These are phyloP conservation scores for Capsicum baccatum DNA, from an alignment of 257 asterid genomes.

Conservation along the genomic window DNA sequence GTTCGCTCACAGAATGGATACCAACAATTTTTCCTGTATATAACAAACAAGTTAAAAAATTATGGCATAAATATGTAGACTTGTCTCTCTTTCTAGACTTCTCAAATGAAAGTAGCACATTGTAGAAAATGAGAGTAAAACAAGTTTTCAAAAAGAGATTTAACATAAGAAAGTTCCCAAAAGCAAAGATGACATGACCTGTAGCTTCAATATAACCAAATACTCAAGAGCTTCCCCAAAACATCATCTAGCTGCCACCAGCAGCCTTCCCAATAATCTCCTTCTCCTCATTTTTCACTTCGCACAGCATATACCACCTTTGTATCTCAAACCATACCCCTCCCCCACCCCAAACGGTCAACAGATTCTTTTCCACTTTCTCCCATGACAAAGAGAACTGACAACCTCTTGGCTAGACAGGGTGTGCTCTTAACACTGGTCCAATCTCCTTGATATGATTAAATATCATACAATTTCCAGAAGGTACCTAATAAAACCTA, in stretches of 20 bases:
- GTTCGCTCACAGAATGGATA: conserved; percentile 55
- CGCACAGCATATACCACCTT: neutral
- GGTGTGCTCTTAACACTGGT: neutral
- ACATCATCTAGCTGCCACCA: neutral
- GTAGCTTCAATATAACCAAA: conserved; percentile 15
- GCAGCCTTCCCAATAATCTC: neutral
- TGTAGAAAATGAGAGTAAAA: neutral
- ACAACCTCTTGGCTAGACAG: neutral
- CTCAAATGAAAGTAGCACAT: neutral
- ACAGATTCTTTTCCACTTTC: neutral
- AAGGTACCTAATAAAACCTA: too few species aligned
- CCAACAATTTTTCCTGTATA: conserved; percentile 62
- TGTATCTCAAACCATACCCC: neutral
- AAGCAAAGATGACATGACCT: neutral
- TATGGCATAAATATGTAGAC: neutral
- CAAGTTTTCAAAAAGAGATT: neutral
- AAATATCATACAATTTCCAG: neutral
- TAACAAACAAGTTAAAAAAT: neutral
- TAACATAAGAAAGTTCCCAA: neutral
- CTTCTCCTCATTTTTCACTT: neutral
- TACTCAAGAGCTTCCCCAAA: neutral
- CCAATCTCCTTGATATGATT: neutral
- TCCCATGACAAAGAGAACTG: conserved; percentile 7
- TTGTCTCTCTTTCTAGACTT: neutral
- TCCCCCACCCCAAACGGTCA: neutral